Conservation (phyloP, 2,329 filamentous ascomycete genomes). For the Colletotrichum sp. region DNA sequence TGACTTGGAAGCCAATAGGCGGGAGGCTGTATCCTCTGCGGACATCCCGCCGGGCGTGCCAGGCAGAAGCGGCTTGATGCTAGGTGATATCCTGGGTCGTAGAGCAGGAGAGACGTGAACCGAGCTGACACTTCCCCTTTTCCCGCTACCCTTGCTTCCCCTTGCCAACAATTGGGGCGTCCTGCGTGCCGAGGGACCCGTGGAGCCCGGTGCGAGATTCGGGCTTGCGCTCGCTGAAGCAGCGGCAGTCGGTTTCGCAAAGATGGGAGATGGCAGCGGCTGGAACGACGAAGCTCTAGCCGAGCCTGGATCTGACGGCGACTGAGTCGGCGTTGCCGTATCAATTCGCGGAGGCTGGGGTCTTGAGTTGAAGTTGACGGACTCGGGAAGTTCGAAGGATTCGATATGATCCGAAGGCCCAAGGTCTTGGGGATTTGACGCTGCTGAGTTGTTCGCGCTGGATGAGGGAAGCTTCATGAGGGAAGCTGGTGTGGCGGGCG, state of each 20-base stretch:
- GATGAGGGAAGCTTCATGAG: slow-evolving; percentile 77
- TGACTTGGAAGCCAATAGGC: slow-evolving; percentile 89
- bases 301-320: slow-evolving; percentile 40
- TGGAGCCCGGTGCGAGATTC: slow-evolving; percentile 61
- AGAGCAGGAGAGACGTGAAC: slow-evolving; percentile 86
- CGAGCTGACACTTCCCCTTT: slow-evolving; percentile 73
- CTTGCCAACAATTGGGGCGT: slow-evolving; percentile 63
- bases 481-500: slow-evolving; percentile 85
- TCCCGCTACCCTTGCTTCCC: slow-evolving; percentile 58
- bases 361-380: slow-evolving; percentile 52
- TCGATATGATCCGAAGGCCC: slow-evolving; percentile 58
- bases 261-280: slow-evolving; percentile 53
- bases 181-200: slow-evolving; percentile 51
- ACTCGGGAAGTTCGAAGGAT: slow-evolving; percentile 74
- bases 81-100: slow-evolving; percentile 88
- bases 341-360: slow-evolving; percentile 56
- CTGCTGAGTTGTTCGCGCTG: slow-evolving; percentile 44
- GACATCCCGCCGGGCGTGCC: slow-evolving; percentile 54
- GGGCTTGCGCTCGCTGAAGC: slow-evolving; percentile 71
- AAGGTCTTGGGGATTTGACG: slow-evolving; percentile 44
- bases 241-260: slow-evolving; percentile 43
- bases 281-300: slow-evolving; percentile 58
- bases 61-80: slow-evolving; percentile 88
- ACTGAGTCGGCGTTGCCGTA: slow-evolving; percentile 52
- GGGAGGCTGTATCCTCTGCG: slow-evolving; percentile 66